Conservation (phyloP, 441 rosid species). For the Eutrema salsugineum region DNA sequence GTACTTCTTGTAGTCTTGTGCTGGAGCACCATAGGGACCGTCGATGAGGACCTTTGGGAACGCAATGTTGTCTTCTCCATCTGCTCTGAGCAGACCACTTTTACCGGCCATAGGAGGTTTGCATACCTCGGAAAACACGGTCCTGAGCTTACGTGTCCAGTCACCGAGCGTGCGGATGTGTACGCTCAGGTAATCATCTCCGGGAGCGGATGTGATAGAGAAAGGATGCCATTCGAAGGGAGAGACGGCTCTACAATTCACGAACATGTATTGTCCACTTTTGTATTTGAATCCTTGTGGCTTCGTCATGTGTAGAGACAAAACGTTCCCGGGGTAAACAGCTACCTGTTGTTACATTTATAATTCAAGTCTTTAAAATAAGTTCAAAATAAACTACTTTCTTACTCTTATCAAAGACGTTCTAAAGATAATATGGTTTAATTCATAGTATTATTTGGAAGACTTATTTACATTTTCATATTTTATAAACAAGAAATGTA, state of each 20-base stretch:
- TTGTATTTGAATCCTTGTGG: conserved; percentile 96
- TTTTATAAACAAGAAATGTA: too few relatives aligned
- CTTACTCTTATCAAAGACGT: too few relatives aligned
- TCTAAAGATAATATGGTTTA: too few relatives aligned
- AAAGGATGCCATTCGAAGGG: conserved; percentile 98
- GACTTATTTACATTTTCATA: neutral
- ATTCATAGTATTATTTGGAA: too few relatives aligned
- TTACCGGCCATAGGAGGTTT: conserved; percentile 58
- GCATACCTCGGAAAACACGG: conserved; percentile 70
- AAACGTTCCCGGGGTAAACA: conserved; percentile 84
- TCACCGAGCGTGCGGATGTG: conserved; percentile 89
- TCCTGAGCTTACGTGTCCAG: conserved; percentile 82
- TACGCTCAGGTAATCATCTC: conserved; percentile 80
- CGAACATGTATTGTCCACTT: conserved; percentile 96
- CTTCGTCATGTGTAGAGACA: conserved; percentile 87
- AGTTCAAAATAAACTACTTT: neutral
- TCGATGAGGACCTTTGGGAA: conserved; percentile 82
- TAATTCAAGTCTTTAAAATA: neutral
- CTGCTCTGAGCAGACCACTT: conserved; percentile 79
- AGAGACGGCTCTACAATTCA: conserved; percentile 86
- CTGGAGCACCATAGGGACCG: conserved; percentile 98
- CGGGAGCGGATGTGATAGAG: conserved; percentile 93
- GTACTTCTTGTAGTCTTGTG: conserved; percentile 91
- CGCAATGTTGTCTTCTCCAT: conserved; percentile 47
- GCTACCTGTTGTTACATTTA: conserved; percentile 48